phyloP scores from a whole-genome alignment of 2,329 filamentous ascomycete species.

The Penicillium sp. region DNA sequence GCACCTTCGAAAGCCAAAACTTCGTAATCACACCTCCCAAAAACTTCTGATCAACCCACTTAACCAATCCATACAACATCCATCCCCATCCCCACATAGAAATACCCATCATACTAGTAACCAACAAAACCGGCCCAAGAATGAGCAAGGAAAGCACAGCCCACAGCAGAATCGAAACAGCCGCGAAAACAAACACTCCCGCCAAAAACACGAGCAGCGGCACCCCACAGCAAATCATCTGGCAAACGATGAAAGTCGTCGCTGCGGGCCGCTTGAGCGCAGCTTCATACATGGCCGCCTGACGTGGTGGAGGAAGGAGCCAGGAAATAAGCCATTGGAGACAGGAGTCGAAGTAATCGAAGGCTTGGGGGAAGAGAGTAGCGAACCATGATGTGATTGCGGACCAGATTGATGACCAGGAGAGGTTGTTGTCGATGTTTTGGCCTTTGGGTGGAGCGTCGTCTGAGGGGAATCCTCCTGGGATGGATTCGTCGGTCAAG shows the following conservation, averaged over 20 bases:
- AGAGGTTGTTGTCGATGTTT: slow-evolving; percentile 17
- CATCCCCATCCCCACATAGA: slow-evolving; percentile 32
- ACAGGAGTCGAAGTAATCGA: slow-evolving; percentile 29
- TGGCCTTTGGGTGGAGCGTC: slow-evolving; percentile 15
- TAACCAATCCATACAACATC: slow-evolving; percentile 28
- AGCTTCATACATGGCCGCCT: slow-evolving; percentile 29
- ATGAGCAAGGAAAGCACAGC: slow-evolving; percentile 31
- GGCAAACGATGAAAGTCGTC: slow-evolving; percentile 33
- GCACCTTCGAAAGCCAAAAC: slow-evolving; percentile 21
- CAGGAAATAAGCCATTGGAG: slow-evolving; percentile 25
- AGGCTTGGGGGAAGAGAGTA: slow-evolving; percentile 20
- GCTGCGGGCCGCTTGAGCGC: slow-evolving; percentile 31
- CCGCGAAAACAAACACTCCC: slow-evolving; percentile 33
- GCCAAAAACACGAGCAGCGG: slow-evolving; percentile 35
- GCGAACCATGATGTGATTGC: slow-evolving; percentile 19
- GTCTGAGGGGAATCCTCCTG: slow-evolving; percentile 30
- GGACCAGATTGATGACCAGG: slow-evolving; percentile 18
- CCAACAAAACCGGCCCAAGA: slow-evolving; percentile 30
- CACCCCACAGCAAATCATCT: slow-evolving; percentile 35
- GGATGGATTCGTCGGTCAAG: slow-evolving; percentile 21
- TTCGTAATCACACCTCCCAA: slow-evolving; percentile 26
- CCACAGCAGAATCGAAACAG: slow-evolving; percentile 32
- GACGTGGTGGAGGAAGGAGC: slow-evolving; percentile 28
- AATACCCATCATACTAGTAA: slow-evolving; percentile 30
- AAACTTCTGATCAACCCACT: slow-evolving; percentile 26